phyloP scores from a whole-genome alignment of 768 basidiomycete species.

The Trametopsis cervina region DNA sequence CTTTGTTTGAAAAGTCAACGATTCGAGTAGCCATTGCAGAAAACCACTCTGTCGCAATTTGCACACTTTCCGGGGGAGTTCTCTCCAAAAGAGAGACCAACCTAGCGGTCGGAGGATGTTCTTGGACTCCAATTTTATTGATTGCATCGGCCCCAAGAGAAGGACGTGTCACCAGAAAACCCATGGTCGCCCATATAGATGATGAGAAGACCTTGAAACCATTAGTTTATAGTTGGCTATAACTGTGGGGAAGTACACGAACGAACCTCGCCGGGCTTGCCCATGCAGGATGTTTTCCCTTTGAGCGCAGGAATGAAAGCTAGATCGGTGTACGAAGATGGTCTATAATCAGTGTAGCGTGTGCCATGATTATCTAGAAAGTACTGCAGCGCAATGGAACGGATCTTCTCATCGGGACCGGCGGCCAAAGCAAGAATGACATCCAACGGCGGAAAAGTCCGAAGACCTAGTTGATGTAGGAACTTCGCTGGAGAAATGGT shows the following conservation, averaged over 20 bases:
- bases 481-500: conserved; percentile 66
- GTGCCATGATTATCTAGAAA: conserved; percentile 65
- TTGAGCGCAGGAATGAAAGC: conserved; percentile 76
- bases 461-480: conserved; percentile 64
- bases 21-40: conserved; percentile 57
- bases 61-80: conserved; percentile 49
- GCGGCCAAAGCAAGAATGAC: conserved; percentile 66
- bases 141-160: conserved; percentile 43
- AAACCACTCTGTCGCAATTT: conserved; percentile 61
- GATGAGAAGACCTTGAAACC: conserved; percentile 60
- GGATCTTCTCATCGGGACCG: conserved; percentile 39
- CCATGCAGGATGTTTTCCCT: conserved; percentile 45
- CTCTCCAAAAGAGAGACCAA: conserved; percentile 53
- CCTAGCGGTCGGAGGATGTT: conserved; percentile 58
- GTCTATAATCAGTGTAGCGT: conserved; percentile 54
- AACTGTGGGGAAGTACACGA: neutral
- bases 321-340: conserved; percentile 45
- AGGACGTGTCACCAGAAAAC: conserved; percentile 64
- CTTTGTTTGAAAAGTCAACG: conserved; percentile 36
- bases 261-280: conserved; percentile 58
- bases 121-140: conserved; percentile 58
- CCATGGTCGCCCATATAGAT: conserved; percentile 63
- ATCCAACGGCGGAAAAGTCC: conserved; percentile 59
- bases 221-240: neutral
- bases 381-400: conserved; percentile 69